Base-by-base conservation (phyloP, 164 flowering plant genomes). In the Chloranthus sessilifolius region DNA sequence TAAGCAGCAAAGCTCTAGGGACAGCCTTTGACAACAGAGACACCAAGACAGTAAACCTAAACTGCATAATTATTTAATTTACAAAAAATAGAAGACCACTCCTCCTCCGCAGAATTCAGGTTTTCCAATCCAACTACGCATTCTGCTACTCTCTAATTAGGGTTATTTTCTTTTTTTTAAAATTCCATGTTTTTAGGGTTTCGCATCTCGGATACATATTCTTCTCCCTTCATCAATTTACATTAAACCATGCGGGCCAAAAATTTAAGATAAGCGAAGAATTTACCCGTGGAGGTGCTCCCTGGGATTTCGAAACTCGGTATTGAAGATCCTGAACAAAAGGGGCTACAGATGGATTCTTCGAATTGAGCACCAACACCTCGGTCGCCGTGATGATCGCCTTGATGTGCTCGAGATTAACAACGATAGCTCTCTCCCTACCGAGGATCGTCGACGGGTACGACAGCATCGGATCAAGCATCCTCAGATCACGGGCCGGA, bases 381-480 rank as follows among this genome's bases (percentile, higher is more conserved):
- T 74, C 74, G 10, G 60, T 53, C 3, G 78, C 75, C 16, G 73
- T 70, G 27, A 74, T 68, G 9, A 70, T 67, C 8, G 69, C 68
- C 45, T 70, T 74, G 26, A 70, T 67, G 35, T 74, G 73, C 55
- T 74, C 78, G 38, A 74, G 49, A 44, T 68, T 72, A 21, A 72
- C 46, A 14, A 72, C 73, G 39, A 72, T 68, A 3, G 76, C 76
- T 30, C 60, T 65, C 41, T 72, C 73, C 14, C 76, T 53, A 6
- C 76, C 70, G n/a, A 68, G 51, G 3, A 72, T 62, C 0, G 73
- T 56, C 3, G 76, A 68, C 7, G 70, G 70, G 36, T 72, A 72
- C n/a, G 62, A 59, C 6, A 72, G 59, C 47, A 52, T 52, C 1
- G 73, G 73, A 59, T 68, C 76, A 7, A 72, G 66, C n/a, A 65